These are phyloP conservation scores for Rubus idaeus DNA, from an alignment of 306 rosid genomes.

Conservation along the genomic window DNA sequence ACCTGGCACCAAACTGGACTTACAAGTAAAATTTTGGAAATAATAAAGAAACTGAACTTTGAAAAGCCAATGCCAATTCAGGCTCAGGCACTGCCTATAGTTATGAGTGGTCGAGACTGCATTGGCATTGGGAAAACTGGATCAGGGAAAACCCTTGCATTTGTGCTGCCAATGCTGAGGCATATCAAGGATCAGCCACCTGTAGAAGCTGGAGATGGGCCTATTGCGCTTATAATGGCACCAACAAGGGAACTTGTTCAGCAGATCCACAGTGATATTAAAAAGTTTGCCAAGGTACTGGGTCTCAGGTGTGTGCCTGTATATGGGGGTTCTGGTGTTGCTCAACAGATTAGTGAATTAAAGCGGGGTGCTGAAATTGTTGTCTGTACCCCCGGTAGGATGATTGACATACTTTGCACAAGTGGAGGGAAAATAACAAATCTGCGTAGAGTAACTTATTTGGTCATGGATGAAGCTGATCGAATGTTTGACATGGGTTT, in stretches of 20 bases:
- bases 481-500: conserved; percentile 99
- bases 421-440: conserved; percentile 91
- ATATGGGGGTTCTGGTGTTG: conserved; percentile 98
- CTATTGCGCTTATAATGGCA: conserved; percentile 93
- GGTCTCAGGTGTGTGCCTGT: conserved; percentile 93
- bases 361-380: conserved; percentile 95
- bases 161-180: conserved; percentile 95
- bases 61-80: conserved; percentile 93
- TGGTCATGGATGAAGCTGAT: conserved; percentile 98
- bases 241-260: conserved; percentile 98
- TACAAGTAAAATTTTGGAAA: conserved; percentile 73
- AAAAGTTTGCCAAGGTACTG: conserved; percentile 66
- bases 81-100: conserved; percentile 75
- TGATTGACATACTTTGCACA: conserved; percentile 95
- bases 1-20: conserved; percentile 93
- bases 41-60: conserved; percentile 63
- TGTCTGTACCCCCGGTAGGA: conserved; percentile 96
- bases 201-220: conserved; percentile 91
- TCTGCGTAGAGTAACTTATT: conserved; percentile 83
- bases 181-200: conserved; percentile 97
- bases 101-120: conserved; percentile 94
- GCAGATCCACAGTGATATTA: conserved; percentile 87
- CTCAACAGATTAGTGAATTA: conserved; percentile 95
- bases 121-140: conserved; percentile 91
- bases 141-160: conserved; percentile 88